A percentile compares a stretch with the other conserved stretches of the same genome.
phyloP scores from a whole-genome alignment of 75 land plant genomes.

The Isoetes taiwanensis region DNA sequence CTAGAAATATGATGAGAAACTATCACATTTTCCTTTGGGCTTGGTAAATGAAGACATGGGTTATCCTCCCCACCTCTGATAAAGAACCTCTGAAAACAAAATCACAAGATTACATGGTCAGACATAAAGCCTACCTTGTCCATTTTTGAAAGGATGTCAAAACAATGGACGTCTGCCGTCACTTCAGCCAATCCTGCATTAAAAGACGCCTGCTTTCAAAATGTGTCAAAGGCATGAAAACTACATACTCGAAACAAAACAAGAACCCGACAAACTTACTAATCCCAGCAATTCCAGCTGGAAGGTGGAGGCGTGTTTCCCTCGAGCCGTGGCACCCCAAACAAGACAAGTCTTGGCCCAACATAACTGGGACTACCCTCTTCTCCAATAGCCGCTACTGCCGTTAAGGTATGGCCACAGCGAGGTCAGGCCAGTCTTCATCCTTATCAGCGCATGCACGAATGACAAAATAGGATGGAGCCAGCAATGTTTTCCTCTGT shows the following conservation, averaged over 20 bases:
- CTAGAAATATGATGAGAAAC: too few species aligned
- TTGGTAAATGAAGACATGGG: too few species aligned
- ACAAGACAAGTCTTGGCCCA: slow-evolving; percentile 79
- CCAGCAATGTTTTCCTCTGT: too few species aligned
- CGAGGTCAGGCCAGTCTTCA: slow-evolving; percentile 90
- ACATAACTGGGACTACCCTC: slow-evolving; percentile 64
- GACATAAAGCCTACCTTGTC: slow-evolving; percentile 39
- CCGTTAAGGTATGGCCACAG: slow-evolving; percentile 95
- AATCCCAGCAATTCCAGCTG: slow-evolving; percentile 84
- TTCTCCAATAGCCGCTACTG: slow-evolving; percentile 85
- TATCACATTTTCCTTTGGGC: too few species aligned
- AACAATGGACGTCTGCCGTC: slow-evolving; percentile 61
- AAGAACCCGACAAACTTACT: slow-evolving; percentile 35
- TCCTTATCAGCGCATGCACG: slow-evolving; percentile 72
- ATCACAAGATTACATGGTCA: too few species aligned
- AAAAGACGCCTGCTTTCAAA: too few species aligned
- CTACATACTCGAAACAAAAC: too few species aligned
- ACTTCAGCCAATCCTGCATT: slow-evolving; percentile 63
- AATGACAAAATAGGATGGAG: slow-evolving; percentile 65
- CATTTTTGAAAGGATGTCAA: slow-evolving; percentile 60
- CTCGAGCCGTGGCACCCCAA: slow-evolving; percentile 93
- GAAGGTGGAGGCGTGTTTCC: slow-evolving; percentile 77
- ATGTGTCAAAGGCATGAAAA: too few species aligned
- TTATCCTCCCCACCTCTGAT: too few species aligned
- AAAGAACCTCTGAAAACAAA: too few species aligned